Conservation (phyloP, 2,329 filamentous ascomycete genomes). For the Colletotrichum plurivorum region DNA sequence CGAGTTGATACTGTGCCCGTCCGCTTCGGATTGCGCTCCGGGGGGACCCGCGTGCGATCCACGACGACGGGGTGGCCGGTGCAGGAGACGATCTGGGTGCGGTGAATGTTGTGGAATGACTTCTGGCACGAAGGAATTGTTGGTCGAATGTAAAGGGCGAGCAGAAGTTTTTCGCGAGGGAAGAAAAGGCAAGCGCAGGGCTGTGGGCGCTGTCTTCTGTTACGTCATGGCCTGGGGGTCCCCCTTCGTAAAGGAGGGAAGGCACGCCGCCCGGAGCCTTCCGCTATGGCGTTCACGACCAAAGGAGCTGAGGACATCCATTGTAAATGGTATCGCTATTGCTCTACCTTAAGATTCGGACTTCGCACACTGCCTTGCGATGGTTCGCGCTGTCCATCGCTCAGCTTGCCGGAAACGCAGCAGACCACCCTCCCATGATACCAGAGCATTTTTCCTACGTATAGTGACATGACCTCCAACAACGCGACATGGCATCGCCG, state of each 20-base stretch:
- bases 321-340: slow-evolving; percentile 6
- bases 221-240: slow-evolving; percentile 19
- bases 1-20: slow-evolving; percentile 37
- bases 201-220: not conserved
- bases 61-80: not conserved
- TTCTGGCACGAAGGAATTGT: no score
- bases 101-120: not conserved
- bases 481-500: slow-evolving; percentile 5
- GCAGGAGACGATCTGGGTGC: not conserved
- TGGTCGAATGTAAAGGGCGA: no score
- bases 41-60: slow-evolving; percentile 4
- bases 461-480: slow-evolving; percentile 6
- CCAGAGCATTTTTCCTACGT: slow-evolving; percentile 3
- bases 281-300: no score
- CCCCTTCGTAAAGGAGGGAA: not conserved
- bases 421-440: slow-evolving; percentile 24
- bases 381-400: slow-evolving; percentile 7
- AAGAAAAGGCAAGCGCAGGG: no score
- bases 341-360: slow-evolving; percentile 11
- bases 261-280: not conserved
- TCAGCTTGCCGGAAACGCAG: slow-evolving; percentile 3
- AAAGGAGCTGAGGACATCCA: not conserved
- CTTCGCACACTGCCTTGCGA: slow-evolving; percentile 2
- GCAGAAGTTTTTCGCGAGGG: no score
- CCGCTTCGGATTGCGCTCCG: slow-evolving; percentile 27